Base-by-base conservation (phyloP, 2,329 filamentous ascomycete genomes). In the Botrytis sinoallii region DNA sequence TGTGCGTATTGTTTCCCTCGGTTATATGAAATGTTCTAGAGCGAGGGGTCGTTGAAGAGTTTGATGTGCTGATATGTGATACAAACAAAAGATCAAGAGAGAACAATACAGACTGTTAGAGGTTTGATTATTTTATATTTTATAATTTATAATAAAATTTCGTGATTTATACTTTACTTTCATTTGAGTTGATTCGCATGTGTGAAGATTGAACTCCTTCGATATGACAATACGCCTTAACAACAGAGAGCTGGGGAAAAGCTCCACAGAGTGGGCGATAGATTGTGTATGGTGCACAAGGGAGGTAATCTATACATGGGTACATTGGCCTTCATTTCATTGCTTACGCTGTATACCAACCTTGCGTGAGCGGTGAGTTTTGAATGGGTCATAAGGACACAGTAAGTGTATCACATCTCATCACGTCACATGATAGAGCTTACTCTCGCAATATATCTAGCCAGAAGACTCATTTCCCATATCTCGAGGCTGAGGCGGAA, bases 1-100 rank as follows among this genome's bases (percentile, higher is more conserved):
- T n/a, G 20, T 69, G n/a, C 57, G 46, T 48, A 29, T 67, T 68
- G 10, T 42, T 42, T 69, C 25, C 65, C 66, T 69, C 66, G 66
- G 66, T 32, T 69, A 69, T 69, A 7, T 42, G 40, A 29, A 57
- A 40, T 20, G 48, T 20, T 40, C 66, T 69, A 69, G 38, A 29
- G 52, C 18, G 66, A 32, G 48, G 44, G 66, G 66, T 68, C 2
- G 66, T 55, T 42, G 18, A 42, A 40, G 48, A 25, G 25, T 42
- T 5, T 42, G 12, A 29, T 14, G 7, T 38, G 14, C 14, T 66
- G 22, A 40, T 25, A 29, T 42, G 25, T 42, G 35, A 57, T 29
- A 29, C 46, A 55, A 66, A 25, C 29, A 66, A 67, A 25, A 32
- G 35, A 66, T 35, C 25, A 40, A 67, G 32, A n/a, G 52, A 46